Conservation (phyloP, 2,329 filamentous ascomycete genomes). For the Xylariales sp. region DNA sequence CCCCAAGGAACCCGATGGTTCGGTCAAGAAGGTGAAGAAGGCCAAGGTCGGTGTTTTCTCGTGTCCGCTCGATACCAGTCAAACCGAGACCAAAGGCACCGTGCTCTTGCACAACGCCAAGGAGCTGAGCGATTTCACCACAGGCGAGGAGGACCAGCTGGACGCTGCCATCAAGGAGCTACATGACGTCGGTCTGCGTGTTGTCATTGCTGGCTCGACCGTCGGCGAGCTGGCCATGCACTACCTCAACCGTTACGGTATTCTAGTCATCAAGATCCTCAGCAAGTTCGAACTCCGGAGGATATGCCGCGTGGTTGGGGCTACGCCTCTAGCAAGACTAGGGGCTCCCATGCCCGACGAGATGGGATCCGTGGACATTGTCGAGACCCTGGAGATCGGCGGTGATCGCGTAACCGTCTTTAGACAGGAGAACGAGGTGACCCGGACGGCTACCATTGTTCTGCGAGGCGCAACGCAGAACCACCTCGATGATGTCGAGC, state of each 20-base stretch:
- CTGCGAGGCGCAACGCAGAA: conserved; percentile 96
- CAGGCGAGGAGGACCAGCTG: conserved; percentile 89
- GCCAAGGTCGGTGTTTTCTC: conserved; percentile 97
- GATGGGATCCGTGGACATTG: conserved; percentile 91
- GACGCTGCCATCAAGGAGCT: conserved; percentile 92
- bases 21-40: conserved; percentile 82
- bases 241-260: conserved; percentile 96
- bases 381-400: conserved; percentile 96
- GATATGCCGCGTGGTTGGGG: conserved; percentile 92
- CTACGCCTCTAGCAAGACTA: conserved; percentile 89
- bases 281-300: conserved; percentile 97
- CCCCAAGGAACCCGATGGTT: conserved; percentile 87
- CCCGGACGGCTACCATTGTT: conserved; percentile 89
- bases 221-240: conserved; percentile 94
- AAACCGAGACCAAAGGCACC: conserved; percentile 98
- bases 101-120: conserved; percentile 94
- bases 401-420: conserved; percentile 98
- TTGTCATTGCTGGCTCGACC: conserved; percentile 88
- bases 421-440: conserved; percentile 89
- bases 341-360: conserved; percentile 99
- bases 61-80: conserved; percentile 89
- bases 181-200: conserved; percentile 86
- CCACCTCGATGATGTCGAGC: conserved; percentile 93
- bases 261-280: conserved; percentile 92
- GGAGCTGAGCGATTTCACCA: conserved; percentile 98